A percentile compares a stretch with the other conserved stretches of the same genome.
Conservation (phyloP, 331 rosid species). For the Cydonia oblonga region DNA sequence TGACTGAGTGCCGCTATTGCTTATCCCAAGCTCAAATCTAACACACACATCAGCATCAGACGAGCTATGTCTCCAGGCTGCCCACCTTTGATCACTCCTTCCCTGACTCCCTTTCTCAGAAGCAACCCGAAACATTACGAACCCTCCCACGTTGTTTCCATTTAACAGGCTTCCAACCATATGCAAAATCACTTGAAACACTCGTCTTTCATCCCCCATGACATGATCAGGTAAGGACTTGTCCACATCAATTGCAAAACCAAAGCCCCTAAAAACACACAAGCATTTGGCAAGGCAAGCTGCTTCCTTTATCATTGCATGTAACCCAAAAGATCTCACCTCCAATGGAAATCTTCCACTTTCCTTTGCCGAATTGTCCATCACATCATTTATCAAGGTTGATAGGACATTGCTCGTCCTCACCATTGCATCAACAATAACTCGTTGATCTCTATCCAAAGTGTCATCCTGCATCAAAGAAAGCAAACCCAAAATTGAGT, state of each 20-base stretch:
- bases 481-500: constrained; percentile 85
- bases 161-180: constrained; percentile 85
- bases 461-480: constrained; percentile 73
- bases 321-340: constrained; percentile 66
- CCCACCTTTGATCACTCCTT: constrained; percentile 76
- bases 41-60: constrained; percentile 71
- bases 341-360: constrained; percentile 72
- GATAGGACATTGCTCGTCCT: constrained; percentile 85
- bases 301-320: constrained; percentile 81
- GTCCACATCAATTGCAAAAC: constrained; percentile 68
- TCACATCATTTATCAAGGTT: constrained; percentile 81
- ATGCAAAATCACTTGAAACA: constrained; percentile 94
- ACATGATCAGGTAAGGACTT: constrained; percentile 72
- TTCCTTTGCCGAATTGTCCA: constrained; percentile 74
- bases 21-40: constrained; percentile 75
- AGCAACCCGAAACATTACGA: constrained; percentile 48
- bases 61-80: constrained; percentile 70
- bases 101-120: constrained; percentile 79
- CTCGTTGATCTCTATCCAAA: constrained; percentile 55
- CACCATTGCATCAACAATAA: constrained; percentile 76
- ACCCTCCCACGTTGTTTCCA: constrained; percentile 44
- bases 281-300: constrained; percentile 89
- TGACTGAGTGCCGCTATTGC: constrained; percentile 37
- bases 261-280: constrained; percentile 65
- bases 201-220: constrained; percentile 92